Evolutionary conservation across 345 rosid species (phyloP).

Genomic region (Chamaenerion angustifolium): DNA sequence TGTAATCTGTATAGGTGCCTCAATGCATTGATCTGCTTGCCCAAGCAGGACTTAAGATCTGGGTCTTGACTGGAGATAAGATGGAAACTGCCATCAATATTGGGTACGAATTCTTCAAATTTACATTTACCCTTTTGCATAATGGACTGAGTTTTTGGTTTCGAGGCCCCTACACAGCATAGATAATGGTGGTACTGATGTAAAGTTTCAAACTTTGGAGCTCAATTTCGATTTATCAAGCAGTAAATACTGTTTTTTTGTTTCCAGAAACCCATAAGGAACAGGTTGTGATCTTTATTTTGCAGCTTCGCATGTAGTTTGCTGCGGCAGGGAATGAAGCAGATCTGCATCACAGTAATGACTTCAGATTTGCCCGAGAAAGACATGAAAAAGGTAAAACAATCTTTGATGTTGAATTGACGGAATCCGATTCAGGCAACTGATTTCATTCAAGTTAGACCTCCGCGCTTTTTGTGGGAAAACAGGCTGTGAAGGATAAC

Average conservation of each 20-base stretch:
- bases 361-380: slow-evolving; percentile 15
- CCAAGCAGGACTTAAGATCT: slow-evolving; percentile 10
- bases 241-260: no score
- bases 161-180: no score
- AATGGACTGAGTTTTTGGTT: no score
- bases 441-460: slow-evolving; percentile 2
- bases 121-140: no score
- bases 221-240: no score
- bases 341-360: slow-evolving; percentile 25
- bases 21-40: slow-evolving; percentile 10
- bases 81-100: slow-evolving; percentile 13
- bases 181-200: no score
- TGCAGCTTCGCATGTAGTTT: slow-evolving; percentile 74
- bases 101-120: slow-evolving; percentile 4
- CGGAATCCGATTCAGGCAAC: background rate
- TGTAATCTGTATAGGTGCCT: background rate
- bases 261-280: no score
- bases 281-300: no score
- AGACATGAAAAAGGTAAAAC: slow-evolving; percentile 14
- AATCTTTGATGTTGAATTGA: slow-evolving; percentile 5
- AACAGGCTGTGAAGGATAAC: slow-evolving; percentile 41
- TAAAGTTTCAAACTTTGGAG: no score
- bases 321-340: slow-evolving; percentile 66
- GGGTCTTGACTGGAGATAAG: slow-evolving; percentile 17
- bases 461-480: slow-evolving; percentile 7